Conservation (phyloP, 2,329 filamentous ascomycete species). For the Mariannaea elegans region DNA sequence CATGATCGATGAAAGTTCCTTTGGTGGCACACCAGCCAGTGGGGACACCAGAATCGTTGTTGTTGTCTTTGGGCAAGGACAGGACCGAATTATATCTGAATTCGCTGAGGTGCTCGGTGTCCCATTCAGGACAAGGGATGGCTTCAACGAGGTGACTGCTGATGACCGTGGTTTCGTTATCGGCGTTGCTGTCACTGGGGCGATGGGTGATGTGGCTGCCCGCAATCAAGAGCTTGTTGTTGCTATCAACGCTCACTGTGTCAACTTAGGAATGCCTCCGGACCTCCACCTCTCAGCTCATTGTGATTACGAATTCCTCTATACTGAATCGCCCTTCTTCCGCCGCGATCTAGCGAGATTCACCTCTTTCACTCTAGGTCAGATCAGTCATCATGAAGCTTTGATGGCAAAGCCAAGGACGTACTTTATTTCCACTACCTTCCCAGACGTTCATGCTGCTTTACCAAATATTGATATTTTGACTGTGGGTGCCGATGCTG, state of each 20-base stretch:
- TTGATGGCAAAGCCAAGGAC: slow-evolving; percentile 81
- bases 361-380: slow-evolving; percentile 80
- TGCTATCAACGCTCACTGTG: slow-evolving; percentile 79
- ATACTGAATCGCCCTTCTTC: slow-evolving; percentile 76
- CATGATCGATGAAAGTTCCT: slow-evolving; percentile 49
- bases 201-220: slow-evolving; percentile 65
- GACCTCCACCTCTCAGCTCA: slow-evolving; percentile 70
- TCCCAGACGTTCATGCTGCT: slow-evolving; percentile 84
- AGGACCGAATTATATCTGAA: slow-evolving; percentile 77
- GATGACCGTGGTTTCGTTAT: slow-evolving; percentile 72
- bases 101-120: slow-evolving; percentile 85
- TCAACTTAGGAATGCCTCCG: slow-evolving; percentile 75
- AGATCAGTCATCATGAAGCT: slow-evolving; percentile 80
- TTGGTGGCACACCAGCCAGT: slow-evolving; percentile 56
- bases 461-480: slow-evolving; percentile 87
- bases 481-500: slow-evolving; percentile 85
- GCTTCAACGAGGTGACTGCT: slow-evolving; percentile 62
- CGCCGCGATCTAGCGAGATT: slow-evolving; percentile 82
- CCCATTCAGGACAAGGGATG: slow-evolving; percentile 67
- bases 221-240: slow-evolving; percentile 69
- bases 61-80: slow-evolving; percentile 74
- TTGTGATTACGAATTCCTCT: slow-evolving; percentile 89
- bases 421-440: slow-evolving; percentile 88
- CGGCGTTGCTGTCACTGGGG: slow-evolving; percentile 67
- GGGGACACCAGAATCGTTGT: slow-evolving; percentile 69